phyloP scores from a whole-genome alignment of 345 rosid species.

The Pugionium dolabratum region DNA sequence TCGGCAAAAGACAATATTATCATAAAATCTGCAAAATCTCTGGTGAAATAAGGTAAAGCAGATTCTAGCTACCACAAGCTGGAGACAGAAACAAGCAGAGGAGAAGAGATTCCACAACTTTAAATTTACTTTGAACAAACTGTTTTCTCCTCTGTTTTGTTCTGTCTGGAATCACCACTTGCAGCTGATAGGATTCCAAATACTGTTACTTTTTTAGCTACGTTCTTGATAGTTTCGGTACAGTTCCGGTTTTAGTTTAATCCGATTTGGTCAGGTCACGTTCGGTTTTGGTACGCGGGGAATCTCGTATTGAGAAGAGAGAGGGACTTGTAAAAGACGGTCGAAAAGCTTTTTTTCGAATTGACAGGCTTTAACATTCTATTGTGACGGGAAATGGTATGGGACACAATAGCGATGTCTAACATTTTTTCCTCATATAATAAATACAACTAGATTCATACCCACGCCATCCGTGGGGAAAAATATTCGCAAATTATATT shows the following conservation, averaged over 20 bases:
- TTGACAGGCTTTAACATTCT: constrained; percentile 37
- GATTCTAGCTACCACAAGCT: constrained; percentile 6
- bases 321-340: constrained; percentile 15
- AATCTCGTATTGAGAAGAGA: constrained; percentile 6
- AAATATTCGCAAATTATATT: too few species aligned
- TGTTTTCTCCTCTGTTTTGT: constrained; percentile 33
- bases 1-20: not conserved
- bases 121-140: constrained; percentile 13
- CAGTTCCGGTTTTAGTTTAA: too few species aligned
- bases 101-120: constrained; percentile 5
- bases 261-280: constrained; percentile 22
- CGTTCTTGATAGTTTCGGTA: constrained; percentile 37
- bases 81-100: constrained; percentile 33
- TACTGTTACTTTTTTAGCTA: constrained; percentile 25
- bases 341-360: constrained; percentile 17
- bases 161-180: constrained; percentile 19
- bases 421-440: too few species aligned
- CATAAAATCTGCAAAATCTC: too few species aligned
- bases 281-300: constrained; percentile 18
- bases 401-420: not conserved
- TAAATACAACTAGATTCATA: too few species aligned
- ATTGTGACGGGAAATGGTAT: constrained; percentile 25
- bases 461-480: too few species aligned
- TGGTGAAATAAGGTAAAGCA: constrained; percentile 25
- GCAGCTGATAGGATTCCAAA: too few species aligned